Conservation (phyloP, 305 asterid genomes). For the Caryopteris hybrid region DNA sequence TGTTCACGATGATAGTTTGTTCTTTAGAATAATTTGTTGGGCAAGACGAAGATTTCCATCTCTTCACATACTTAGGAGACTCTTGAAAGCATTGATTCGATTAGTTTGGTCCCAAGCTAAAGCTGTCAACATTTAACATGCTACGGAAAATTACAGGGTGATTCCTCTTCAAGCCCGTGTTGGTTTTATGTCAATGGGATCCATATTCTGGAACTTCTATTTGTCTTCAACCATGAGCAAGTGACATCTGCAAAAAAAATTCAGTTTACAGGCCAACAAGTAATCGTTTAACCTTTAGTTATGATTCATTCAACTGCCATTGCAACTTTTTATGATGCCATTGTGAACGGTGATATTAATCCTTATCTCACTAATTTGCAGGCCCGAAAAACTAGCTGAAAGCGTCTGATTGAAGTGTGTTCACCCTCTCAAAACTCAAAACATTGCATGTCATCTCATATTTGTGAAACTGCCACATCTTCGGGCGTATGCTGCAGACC, state of each 20-base stretch:
- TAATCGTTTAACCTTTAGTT: constrained; percentile 14
- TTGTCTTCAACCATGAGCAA: constrained; percentile 78
- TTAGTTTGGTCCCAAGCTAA: not conserved
- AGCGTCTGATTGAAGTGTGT: not conserved
- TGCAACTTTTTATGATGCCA: not conserved
- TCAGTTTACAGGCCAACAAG: not conserved
- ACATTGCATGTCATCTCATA: not conserved
- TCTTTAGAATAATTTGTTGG: not conserved
- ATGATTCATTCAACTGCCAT: not conserved
- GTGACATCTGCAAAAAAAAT: constrained; percentile 25
- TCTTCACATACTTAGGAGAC: not conserved
- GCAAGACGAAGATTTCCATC: not conserved
- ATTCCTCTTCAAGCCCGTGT: constrained; percentile 93
- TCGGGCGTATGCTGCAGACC: not conserved
- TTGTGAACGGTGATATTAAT: not conserved
- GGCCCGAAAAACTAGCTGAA: not conserved
- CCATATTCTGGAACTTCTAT: constrained; percentile 90
- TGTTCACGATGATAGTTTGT: too few relatives aligned
- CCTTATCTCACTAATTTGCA: not conserved
- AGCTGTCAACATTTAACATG: not conserved
- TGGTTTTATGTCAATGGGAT: constrained; percentile 90
- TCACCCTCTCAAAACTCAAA: not conserved
- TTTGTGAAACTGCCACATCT: too few relatives aligned
- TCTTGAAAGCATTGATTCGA: not conserved
- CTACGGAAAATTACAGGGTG: constrained; percentile 40